Evolutionary conservation across 1,284 basidiomycete species (phyloP).

Genomic region (Leccinum subrobustum): DNA sequence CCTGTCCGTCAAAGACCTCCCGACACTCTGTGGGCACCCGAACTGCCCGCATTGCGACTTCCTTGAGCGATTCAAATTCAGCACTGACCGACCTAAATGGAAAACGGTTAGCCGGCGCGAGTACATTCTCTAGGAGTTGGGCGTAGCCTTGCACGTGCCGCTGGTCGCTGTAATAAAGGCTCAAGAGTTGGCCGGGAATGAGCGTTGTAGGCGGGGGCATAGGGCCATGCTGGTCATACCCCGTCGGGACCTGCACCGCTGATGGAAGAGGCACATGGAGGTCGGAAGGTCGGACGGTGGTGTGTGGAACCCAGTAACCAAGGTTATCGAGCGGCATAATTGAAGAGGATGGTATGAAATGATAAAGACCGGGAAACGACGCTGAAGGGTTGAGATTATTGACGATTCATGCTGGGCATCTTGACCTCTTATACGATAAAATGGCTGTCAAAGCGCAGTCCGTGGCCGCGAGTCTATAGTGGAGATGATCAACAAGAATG

Average conservation of each 20-base stretch:
- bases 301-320: conserved; percentile 3
- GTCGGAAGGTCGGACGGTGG: conserved; percentile 1
- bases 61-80: neutral
- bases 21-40: neutral
- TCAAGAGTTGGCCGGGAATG: conserved; percentile 9
- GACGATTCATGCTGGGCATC: neutral
- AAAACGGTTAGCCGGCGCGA: neutral
- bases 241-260: neutral
- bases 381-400: neutral
- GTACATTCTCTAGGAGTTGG: neutral
- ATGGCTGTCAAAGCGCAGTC: conserved; percentile 12
- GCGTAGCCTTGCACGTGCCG: neutral
- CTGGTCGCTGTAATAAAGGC: neutral
- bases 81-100: neutral
- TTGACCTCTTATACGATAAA: neutral
- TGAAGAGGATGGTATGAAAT: neutral
- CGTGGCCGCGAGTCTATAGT: neutral
- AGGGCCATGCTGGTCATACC: neutral
- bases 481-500: conserved; percentile 1
- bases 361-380: neutral
- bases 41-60: neutral
- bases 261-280: conserved; percentile 7
- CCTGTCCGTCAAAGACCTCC: neutral
- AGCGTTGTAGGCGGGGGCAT: neutral
- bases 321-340: conserved; percentile 2